Evolutionary conservation across 2,329 filamentous ascomycete species (phyloP), one percentile per base, ranked within the genome.

Genomic region (Lasiodiplodia hormozganensis): DNA sequence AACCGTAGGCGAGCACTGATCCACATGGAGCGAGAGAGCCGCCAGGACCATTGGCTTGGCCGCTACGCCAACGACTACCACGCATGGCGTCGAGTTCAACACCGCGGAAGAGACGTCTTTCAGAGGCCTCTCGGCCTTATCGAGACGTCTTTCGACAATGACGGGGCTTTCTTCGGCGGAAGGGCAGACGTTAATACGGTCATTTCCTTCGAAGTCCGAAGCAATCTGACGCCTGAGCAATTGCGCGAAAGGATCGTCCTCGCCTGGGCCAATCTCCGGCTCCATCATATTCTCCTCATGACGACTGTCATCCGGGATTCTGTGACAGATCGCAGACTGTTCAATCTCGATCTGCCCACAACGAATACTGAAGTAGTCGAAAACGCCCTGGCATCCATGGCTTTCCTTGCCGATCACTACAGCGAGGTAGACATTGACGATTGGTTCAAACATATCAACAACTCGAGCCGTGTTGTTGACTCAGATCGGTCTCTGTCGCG

Each of bases 131-230:
- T 83, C 1, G 83, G 83, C 0, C 74, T 83, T 5, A 79, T 84
- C 0, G 83, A 85, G 68, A 77, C 74, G 1, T 77, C 77, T 12
- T 85, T 85, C 73, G 82, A 84, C 69, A 71, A 73, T 0, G 83
- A 84, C 72, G 83, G 83, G 3, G 70, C 74, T 6, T 77, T 81
- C 58, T 82, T 76, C 62, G 81, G 82, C 67, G 83, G 83, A 6
- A 75, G 82, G 65, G 83, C 83, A 23, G 83, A 85, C 66, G 78
- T 84, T 69, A 82, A 78, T 18, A 74, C 75, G 2, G 72, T 77
- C 2, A 73, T 84, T 11, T 77, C 77, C 1, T 65, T 82, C 18
- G 76, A 79, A 14, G 71, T 81, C 36, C 71, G 72, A n/a, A 77
- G 78, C 47, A 70, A 51, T 0, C 72, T 83, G 5, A 69, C 72